Percentiles rank a stretch among this genome's conserved stretches.
phyloP scores from a whole-genome alignment of 352 stramenopile species.

The Pythium aphanidermatum region DNA sequence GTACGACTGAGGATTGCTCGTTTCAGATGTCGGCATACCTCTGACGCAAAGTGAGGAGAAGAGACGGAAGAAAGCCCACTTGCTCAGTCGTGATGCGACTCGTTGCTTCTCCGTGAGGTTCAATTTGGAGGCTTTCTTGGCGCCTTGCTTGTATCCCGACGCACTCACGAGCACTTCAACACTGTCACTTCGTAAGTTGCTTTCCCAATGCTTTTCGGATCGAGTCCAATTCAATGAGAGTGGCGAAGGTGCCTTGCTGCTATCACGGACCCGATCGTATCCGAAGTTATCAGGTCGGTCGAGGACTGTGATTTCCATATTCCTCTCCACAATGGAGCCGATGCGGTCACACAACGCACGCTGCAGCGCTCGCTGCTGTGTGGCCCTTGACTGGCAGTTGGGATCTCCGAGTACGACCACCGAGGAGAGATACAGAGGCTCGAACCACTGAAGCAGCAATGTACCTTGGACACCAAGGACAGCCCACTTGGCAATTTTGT shows the following conservation, averaged over 20 bases:
- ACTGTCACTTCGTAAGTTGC: constrained; percentile 7
- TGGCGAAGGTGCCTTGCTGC: constrained; percentile 22
- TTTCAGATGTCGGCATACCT: too few relatives aligned
- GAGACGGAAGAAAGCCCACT: constrained; percentile 46
- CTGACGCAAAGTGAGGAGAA: constrained; percentile 23
- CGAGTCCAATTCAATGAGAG: constrained; percentile 58
- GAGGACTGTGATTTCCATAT: not conserved
- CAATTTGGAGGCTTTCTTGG: constrained; percentile 62
- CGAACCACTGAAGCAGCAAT: constrained; percentile 59
- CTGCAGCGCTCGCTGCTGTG: constrained; percentile 39
- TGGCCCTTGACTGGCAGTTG: constrained; percentile 21
- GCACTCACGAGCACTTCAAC: constrained; percentile 54
- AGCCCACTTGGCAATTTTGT: constrained; percentile 91
- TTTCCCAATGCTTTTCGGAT: constrained; percentile 33
- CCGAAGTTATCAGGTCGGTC: not conserved
- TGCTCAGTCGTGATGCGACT: constrained; percentile 57
- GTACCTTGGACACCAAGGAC: constrained; percentile 77
- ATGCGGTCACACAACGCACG: constrained; percentile 37
- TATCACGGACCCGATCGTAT: constrained; percentile 14
- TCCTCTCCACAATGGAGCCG: not conserved
- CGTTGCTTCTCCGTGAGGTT: constrained; percentile 30
- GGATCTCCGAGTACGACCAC: constrained; percentile 45
- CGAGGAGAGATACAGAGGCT: constrained; percentile 41
- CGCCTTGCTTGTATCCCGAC: constrained; percentile 62
- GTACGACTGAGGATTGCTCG: too few relatives aligned